Percentiles rank a stretch among this genome's conserved stretches.
Conservation (phyloP, 148 eudicot genomes). For the Rhododendron vialii region DNA sequence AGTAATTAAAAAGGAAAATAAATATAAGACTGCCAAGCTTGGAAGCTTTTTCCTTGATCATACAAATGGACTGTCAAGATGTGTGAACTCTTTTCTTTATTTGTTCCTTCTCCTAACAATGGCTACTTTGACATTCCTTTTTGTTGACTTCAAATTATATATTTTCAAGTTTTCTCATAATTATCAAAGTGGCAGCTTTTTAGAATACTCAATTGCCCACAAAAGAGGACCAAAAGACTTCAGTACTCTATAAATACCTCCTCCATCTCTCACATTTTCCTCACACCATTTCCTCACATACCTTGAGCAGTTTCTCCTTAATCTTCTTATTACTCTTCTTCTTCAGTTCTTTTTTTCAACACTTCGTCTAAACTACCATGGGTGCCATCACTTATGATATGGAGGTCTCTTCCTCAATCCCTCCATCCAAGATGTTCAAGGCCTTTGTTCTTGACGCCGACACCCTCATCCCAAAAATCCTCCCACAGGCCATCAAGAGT, state of each 20-base stretch:
- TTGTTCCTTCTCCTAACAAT: neutral
- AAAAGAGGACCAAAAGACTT: neutral
- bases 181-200: neutral
- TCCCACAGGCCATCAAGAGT: conserved; percentile 30
- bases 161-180: neutral
- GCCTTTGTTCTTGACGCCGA: conserved; percentile 22
- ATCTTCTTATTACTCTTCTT: neutral
- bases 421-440: conserved; percentile 26
- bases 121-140: neutral
- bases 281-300: neutral
- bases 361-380: neutral
- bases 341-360: neutral
- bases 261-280: neutral
- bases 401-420: conserved; percentile 16
- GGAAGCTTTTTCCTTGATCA: neutral
- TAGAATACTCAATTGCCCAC: neutral
- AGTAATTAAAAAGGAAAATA: no score
- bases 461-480: conserved; percentile 26
- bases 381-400: neutral
- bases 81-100: neutral
- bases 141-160: neutral
- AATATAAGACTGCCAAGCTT: no score
- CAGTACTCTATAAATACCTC: neutral
- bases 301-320: neutral
- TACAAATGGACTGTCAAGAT: neutral